Percentiles rank a stretch among this genome's conserved stretches.
These are phyloP conservation scores for Raddia guianensis DNA, from an alignment of 176 grass and related monocot genomes.

Conservation along the genomic window DNA sequence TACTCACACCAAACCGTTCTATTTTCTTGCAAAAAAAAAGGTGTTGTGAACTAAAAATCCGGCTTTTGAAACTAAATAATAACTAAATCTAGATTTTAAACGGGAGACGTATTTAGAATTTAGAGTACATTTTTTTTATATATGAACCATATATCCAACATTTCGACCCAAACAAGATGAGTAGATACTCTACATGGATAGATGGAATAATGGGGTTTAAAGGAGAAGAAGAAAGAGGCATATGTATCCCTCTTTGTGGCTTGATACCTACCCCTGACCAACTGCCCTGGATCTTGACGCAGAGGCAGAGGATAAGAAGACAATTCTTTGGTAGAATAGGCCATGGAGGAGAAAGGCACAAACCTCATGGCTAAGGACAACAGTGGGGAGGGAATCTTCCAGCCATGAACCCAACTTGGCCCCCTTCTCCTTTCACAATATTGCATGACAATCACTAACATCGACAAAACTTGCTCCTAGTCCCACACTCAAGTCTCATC, in stretches of 20 bases:
- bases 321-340: slow-evolving; percentile 26
- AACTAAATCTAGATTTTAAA: not conserved
- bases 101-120: too few relatives aligned
- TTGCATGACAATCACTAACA: rapidly evolving
- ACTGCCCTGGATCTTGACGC: slow-evolving; percentile 8
- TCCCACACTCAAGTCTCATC: too few relatives aligned
- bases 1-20: too few relatives aligned
- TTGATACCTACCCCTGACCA: not conserved
- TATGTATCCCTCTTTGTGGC: not conserved
- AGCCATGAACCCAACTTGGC: not conserved
- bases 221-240: not conserved
- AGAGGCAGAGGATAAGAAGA: not conserved
- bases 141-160: not conserved
- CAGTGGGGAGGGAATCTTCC: slow-evolving; percentile 26
- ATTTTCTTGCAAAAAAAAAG: too few relatives aligned
- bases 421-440: not conserved
- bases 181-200: not conserved
- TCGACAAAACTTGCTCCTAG: too few relatives aligned
- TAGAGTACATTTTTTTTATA: not conserved
- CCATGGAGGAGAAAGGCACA: not conserved
- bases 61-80: too few relatives aligned
- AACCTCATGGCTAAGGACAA: slow-evolving; percentile 22
- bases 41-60: too few relatives aligned
- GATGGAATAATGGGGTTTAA: not conserved
- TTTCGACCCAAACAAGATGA: not conserved